Evolutionary conservation across 208 protist genomes (phyloP).

Genomic region (Acanthamoeba lenticulata): DNA sequence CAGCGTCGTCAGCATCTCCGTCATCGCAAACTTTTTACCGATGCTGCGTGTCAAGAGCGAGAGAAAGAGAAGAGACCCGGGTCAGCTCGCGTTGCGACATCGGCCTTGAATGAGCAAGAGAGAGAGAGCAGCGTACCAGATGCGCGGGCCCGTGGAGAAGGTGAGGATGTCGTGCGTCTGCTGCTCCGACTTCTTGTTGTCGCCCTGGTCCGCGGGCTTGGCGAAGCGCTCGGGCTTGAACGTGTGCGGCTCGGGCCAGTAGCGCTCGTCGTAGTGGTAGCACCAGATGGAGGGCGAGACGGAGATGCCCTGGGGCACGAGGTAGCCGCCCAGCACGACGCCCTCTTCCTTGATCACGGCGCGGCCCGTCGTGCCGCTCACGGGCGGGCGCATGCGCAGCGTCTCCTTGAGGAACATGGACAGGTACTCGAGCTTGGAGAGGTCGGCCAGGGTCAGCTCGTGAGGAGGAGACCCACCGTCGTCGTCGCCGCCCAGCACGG

Average conservation of each 20-base stretch:
- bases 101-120: background rate
- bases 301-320: background rate
- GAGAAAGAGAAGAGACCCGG: too few species aligned
- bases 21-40: conserved; percentile 18
- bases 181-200: too few species aligned
- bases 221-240: background rate
- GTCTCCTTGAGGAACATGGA: conserved; percentile 5
- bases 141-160: background rate
- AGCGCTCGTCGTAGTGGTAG: background rate
- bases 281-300: background rate
- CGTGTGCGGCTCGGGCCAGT: background rate
- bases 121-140: background rate
- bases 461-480: too few species aligned
- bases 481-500: background rate
- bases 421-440: background rate
- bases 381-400: background rate
- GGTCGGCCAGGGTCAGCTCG: background rate
- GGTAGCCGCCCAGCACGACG: background rate
- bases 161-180: background rate
- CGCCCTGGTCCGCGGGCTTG: background rate
- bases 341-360: background rate
- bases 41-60: background rate
- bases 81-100: too few species aligned
- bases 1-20: conserved; percentile 15
- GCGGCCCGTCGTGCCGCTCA: background rate